Evolutionary conservation across 441 rosid species (phyloP), one percentile per base, ranked within the genome.

Genomic region (Isatis lusitanica): DNA sequence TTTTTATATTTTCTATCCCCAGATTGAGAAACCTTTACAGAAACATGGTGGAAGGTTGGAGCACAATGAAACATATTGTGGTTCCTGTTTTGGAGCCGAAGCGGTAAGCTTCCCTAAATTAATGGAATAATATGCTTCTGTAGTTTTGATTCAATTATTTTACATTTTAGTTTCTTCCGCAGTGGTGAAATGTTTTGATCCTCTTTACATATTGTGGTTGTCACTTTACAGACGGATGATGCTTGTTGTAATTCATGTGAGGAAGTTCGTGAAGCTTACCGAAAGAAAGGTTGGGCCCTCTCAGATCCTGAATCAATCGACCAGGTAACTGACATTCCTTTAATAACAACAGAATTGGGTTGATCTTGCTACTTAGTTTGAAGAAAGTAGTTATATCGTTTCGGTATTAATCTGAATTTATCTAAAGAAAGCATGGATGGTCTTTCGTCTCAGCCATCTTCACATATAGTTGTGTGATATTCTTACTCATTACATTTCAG

Each of bases 31-130:
- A 31, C 95, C 99, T 52, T 84, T 95, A 72, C 99, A 95, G 81
- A 91, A 78, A 80, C 96, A 95, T 81, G 99, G 99, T 79, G 97
- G 98, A 74, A 87, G 99, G 89, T 95, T 95, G 79, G 98, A 87
- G 80, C 95, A 90, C 69, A 93, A 95, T 74, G 98, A 95, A 78
- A 91, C 95, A 24, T 95, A 90, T 57, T 93, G 99, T 78, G 98
- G 98, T 64, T 93, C 98, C 17, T 95, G 98, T 79, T 95, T 79
- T 79, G 98, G 99, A 83, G 96, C 99, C 17, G 98, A 95, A 84
- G 15, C 78, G 52, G 98, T 88, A 87, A 59, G 30, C 28, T 36
- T 9, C 6, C 58, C 51, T 68, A 0, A 26, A 28, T 43, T 44
- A 36, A 10, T 52, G 0, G 7, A 46, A 46, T 48, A 26, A 7